Evolutionary conservation across 768 basidiomycete genomes (phyloP), one percentile per base, ranked within the genome.

Genomic region (Russula sp.): DNA sequence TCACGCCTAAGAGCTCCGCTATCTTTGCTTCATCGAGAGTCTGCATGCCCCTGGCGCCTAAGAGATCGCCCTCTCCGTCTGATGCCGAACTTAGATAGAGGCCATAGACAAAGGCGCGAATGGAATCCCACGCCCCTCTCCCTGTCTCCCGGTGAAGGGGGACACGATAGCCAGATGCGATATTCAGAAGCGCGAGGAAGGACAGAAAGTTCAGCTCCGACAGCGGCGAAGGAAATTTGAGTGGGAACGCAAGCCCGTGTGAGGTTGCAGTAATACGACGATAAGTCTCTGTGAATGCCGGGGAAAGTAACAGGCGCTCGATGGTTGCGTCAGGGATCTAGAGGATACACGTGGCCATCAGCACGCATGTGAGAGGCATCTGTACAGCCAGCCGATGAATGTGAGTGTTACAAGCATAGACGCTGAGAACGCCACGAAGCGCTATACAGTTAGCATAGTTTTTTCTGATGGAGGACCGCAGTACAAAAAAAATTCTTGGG

Each of bases 181-280:
- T 90, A 71, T 93, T 93, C 38, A 96, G 79, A 16, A 93, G 78
- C 2, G 86, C 83, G 45, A 93, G 81, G 8, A 90, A 73, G 48
- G 86, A 83, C n/a, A 94, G 75, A 34, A 94, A 76, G 71, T 93
- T 94, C 61, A 96, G 76, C 73, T 96, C 93, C 46, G 87, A 82
- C 5, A 83, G 73, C 20, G 79, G 73, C 0, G 87, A 86, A 41
- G 87, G 76, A 67, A 94, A 96, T 2, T 86, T 85, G 54, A 96
- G 81, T 2, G 93, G 93, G 60, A 95, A 76, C 7, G 81, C 76
- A 53, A 92, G 77, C 34, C 90, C 90, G 73, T 93, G 89, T 52
- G 63, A 59, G 18, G 78, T 73, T 16, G 72, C 68, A 8, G 84
- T 84, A 3, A 88, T 80, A 54, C 83, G 80, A 60, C 80, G 75